Evolutionary conservation across 2,329 filamentous ascomycete genomes (phyloP).

Genomic region (Phaeophleospora eucalypticola): DNA sequence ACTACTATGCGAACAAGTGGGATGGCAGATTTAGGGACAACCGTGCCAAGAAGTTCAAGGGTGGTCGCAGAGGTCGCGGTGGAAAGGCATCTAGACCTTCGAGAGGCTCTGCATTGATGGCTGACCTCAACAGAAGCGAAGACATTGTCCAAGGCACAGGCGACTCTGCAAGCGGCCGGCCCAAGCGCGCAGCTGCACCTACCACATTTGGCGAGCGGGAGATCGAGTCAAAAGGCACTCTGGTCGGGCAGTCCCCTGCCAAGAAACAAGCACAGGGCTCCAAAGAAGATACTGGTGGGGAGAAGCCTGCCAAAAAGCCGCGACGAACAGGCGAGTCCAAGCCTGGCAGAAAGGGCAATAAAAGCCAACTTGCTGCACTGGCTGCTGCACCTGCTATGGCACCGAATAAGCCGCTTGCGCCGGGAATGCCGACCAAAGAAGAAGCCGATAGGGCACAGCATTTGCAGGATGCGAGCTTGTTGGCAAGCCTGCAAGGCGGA

Average conservation of each 20-base stretch:
- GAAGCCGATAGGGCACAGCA: constrained; percentile 25
- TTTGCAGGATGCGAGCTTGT: constrained; percentile 32
- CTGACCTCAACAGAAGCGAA: constrained; percentile 53
- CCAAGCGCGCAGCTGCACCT: constrained; percentile 57
- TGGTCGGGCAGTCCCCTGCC: constrained; percentile 52
- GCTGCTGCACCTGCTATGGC: constrained; percentile 29
- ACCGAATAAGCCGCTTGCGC: constrained; percentile 31
- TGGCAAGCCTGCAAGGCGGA: constrained; percentile 28
- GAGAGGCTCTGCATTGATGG: constrained; percentile 57
- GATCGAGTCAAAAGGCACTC: constrained; percentile 58
- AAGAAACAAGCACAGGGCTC: constrained; percentile 32
- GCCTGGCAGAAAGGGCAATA: constrained; percentile 36
- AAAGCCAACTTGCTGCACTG: constrained; percentile 37
- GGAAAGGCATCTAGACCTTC: constrained; percentile 43
- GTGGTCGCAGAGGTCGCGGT: constrained; percentile 37
- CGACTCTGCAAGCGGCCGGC: constrained; percentile 47
- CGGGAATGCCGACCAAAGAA: constrained; percentile 23
- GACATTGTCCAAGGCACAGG: constrained; percentile 27
- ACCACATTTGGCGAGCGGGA: constrained; percentile 67
- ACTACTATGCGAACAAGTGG: constrained; percentile 79
- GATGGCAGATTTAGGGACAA: constrained; percentile 73
- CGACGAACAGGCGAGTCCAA: constrained; percentile 31
- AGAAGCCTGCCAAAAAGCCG: constrained; percentile 33
- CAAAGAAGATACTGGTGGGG: constrained; percentile 26
- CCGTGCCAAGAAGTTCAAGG: constrained; percentile 50